phyloP scores from a whole-genome alignment of 192 early-diverging fungal species.

The Coemansia sp. region DNA sequence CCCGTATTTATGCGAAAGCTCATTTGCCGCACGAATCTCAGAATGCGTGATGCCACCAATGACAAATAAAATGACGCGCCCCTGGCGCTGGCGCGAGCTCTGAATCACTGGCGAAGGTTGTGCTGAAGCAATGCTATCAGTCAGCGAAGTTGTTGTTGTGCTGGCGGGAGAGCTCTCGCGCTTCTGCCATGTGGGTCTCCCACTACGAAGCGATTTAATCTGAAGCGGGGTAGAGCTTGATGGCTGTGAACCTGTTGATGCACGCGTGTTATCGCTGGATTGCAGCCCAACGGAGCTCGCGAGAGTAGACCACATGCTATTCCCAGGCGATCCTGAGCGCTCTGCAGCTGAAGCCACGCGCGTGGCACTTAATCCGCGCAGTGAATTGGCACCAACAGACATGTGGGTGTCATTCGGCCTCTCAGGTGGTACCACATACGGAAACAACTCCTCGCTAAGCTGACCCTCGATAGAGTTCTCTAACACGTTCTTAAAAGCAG shows the following conservation, averaged over 20 bases:
- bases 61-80: constrained; percentile 52
- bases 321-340: constrained; percentile 32
- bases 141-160: constrained; percentile 14
- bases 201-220: constrained; percentile 49
- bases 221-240: constrained; percentile 20
- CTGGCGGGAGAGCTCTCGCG: constrained; percentile 47
- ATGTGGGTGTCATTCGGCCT: constrained; percentile 26
- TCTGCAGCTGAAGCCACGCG: constrained; percentile 32
- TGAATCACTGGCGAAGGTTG: constrained; percentile 10
- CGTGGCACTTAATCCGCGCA: constrained; percentile 22
- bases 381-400: constrained; percentile 14
- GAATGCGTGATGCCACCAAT: constrained; percentile 52
- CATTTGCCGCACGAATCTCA: constrained; percentile 52
- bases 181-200: constrained; percentile 54
- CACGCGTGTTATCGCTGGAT: constrained; percentile 23
- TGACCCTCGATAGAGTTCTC: constrained; percentile 41
- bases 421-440: constrained; percentile 55
- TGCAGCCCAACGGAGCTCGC: constrained; percentile 41
- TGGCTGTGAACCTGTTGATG: constrained; percentile 28
- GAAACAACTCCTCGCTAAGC: constrained; percentile 54
- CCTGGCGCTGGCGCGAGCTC: constrained; percentile 13
- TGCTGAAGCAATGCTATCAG: constrained; percentile 7
- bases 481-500: constrained; percentile 45
- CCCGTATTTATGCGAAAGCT: constrained; percentile 43
- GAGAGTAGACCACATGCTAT: constrained; percentile 52